Conservation (phyloP, 2,329 filamentous ascomycete genomes). For the Hawksworthiomyces lignivorus region DNA sequence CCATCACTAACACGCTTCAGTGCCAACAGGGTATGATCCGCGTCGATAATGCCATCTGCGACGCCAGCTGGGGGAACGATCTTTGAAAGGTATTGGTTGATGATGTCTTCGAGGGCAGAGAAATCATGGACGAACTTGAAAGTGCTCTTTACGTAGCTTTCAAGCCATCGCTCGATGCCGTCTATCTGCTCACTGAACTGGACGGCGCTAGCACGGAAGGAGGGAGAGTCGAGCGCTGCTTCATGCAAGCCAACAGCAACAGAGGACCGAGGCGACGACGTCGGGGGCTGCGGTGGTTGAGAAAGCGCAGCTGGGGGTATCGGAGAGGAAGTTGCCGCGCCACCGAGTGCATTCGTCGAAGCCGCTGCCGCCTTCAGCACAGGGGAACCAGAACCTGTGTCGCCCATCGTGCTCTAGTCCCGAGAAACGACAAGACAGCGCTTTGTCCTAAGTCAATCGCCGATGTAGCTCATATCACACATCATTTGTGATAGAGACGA, state of each 20-base stretch:
- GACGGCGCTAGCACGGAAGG: constrained; percentile 77
- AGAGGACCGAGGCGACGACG: constrained; percentile 26
- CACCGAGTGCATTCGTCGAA: not conserved
- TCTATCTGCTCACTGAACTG: constrained; percentile 93
- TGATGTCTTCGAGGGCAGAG: constrained; percentile 66
- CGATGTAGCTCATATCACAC: not conserved
- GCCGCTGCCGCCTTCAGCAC: constrained; percentile 5
- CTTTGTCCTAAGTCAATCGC: too few species aligned
- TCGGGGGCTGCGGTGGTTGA: not conserved
- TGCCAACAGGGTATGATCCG: constrained; percentile 87
- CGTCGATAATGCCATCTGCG: constrained; percentile 76
- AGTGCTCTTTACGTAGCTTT: constrained; percentile 45
- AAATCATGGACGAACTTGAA: constrained; percentile 54
- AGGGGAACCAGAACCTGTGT: constrained; percentile 5
- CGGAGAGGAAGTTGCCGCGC: not conserved
- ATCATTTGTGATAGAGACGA: not conserved
- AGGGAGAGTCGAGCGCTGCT: constrained; percentile 91
- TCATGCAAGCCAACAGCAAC: constrained; percentile 83
- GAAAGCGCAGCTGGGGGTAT: not conserved
- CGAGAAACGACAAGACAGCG: too few species aligned
- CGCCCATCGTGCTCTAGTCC: constrained; percentile 7
- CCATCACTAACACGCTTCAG: constrained; percentile 80
- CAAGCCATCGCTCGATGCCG: constrained; percentile 86
- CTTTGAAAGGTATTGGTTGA: constrained; percentile 68
- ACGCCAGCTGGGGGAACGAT: constrained; percentile 66